Conservation (phyloP, 352 stramenopile species). For the Aphanomyces invadans region DNA sequence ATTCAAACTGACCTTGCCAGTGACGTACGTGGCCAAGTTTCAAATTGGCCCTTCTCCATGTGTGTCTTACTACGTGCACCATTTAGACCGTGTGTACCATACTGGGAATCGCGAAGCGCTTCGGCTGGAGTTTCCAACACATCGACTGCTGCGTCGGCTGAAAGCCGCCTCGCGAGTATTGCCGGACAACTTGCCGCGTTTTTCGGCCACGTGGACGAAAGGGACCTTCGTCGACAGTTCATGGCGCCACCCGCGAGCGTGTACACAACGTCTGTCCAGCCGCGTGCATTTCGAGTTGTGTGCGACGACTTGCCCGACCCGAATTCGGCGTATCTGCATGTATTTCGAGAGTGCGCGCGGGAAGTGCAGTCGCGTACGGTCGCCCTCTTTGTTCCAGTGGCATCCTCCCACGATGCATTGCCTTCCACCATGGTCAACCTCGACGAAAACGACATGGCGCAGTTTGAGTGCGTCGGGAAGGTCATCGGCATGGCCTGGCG, state of each 20-base stretch:
- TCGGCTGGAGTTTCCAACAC: too few relatives aligned
- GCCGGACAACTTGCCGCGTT: background rate
- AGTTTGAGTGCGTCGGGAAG: constrained; percentile 50
- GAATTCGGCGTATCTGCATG: constrained; percentile 32
- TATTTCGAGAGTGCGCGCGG: constrained; percentile 38
- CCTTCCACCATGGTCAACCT: constrained; percentile 19
- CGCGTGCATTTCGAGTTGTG: constrained; percentile 25
- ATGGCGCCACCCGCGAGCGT: background rate
- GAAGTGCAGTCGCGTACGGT: constrained; percentile 57
- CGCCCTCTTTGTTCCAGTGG: constrained; percentile 42
- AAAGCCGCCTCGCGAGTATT: constrained; percentile 1
- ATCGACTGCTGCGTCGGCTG: too few relatives aligned
- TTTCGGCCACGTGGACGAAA: background rate
- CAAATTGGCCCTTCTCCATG: background rate
- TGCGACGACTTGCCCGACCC: constrained; percentile 22
- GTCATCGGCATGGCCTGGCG: constrained; percentile 60
- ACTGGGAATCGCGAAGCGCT: constrained; percentile 9
- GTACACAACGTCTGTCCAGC: constrained; percentile 21
- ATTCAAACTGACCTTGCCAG: constrained; percentile 3
- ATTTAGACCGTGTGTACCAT: constrained; percentile 6
- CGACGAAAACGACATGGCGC: constrained; percentile 35
- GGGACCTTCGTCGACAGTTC: constrained; percentile 17
- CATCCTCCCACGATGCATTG: background rate
- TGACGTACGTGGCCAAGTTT: too few relatives aligned
- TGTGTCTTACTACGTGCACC: background rate